Conservation (phyloP, 2,329 filamentous ascomycete genomes). For the Xylariaceae sp. region DNA sequence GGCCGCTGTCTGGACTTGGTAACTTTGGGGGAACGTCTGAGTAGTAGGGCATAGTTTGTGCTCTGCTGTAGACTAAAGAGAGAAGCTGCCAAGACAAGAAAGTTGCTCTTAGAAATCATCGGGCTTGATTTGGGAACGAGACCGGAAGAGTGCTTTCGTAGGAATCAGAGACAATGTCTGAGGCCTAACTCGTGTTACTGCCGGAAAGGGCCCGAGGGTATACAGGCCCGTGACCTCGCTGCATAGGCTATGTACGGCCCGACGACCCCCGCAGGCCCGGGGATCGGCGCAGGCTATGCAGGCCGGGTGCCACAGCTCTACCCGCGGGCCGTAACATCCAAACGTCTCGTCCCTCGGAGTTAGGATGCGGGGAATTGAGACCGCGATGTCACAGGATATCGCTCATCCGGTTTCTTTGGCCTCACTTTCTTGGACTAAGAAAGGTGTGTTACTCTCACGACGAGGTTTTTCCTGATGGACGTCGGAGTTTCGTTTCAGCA, state of each 20-base stretch:
- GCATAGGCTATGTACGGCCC: constrained; percentile 2
- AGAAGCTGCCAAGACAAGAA: background rate
- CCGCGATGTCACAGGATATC: too few relatives aligned
- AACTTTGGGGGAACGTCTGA: background rate
- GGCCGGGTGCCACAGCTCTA: background rate
- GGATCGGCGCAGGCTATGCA: background rate
- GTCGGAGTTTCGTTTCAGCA: too few relatives aligned
- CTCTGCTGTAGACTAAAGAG: background rate
- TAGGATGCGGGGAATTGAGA: background rate
- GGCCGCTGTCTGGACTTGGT: background rate
- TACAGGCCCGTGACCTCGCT: background rate
- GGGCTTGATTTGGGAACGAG: too few relatives aligned
- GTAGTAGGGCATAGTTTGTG: background rate
- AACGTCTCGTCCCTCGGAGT: background rate
- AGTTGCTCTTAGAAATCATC: too few relatives aligned
- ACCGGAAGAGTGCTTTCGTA: too few relatives aligned
- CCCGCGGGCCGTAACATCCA: background rate
- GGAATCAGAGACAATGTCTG: too few relatives aligned
- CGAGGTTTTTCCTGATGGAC: too few relatives aligned
- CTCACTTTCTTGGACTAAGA: too few relatives aligned
- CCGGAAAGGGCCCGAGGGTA: background rate
- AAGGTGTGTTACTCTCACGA: too few relatives aligned
- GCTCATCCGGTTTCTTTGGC: too few relatives aligned
- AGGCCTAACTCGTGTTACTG: too few relatives aligned
- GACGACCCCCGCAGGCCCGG: background rate